Percentiles rank a stretch among this genome's conserved stretches.
These are phyloP conservation scores for Aspergillus sp. DNA, from an alignment of 2,329 filamentous ascomycete genomes.

Conservation along the genomic window DNA sequence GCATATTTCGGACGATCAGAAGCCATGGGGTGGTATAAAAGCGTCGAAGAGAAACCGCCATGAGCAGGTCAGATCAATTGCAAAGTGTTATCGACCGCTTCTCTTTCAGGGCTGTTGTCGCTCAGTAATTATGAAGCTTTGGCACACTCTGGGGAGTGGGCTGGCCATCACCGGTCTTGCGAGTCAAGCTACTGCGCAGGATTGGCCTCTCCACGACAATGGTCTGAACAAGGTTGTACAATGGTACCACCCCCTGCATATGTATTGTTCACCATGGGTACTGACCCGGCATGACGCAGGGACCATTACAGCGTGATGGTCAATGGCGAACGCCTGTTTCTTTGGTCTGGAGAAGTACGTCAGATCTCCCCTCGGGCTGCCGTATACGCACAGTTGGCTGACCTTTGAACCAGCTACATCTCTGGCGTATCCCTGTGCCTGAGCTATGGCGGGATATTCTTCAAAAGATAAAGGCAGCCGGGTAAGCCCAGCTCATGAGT, in stretches of 20 bases:
- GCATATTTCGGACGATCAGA: too few relatives aligned
- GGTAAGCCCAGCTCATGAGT: constrained; percentile 45
- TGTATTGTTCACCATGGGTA: too few relatives aligned
- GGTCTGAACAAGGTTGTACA: neutral
- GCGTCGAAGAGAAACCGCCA: too few relatives aligned
- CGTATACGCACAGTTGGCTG: too few relatives aligned
- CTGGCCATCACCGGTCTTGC: neutral
- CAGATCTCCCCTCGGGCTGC: too few relatives aligned
- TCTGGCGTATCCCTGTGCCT: constrained; percentile 65
- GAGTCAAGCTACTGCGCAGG: neutral
- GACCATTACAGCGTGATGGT: constrained; percentile 42
- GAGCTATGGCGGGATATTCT: constrained; percentile 72
- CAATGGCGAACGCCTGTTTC: constrained; percentile 67
- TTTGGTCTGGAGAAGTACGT: constrained; percentile 70
- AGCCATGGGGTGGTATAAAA: too few relatives aligned
- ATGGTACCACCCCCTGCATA: neutral
- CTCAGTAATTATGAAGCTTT: neutral
- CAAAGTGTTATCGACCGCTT: too few relatives aligned
- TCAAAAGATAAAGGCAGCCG: constrained; percentile 78
- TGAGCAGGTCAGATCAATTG: too few relatives aligned
- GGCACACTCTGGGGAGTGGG: neutral
- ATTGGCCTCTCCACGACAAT: neutral
- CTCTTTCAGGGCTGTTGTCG: too few relatives aligned
- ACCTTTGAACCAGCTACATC: constrained; percentile 50
- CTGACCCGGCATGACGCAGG: neutral